Evolutionary conservation across 2,329 filamentous ascomycete genomes (phyloP), one percentile per base, ranked within the genome.

Genomic region (Trichoderma oligosporum): DNA sequence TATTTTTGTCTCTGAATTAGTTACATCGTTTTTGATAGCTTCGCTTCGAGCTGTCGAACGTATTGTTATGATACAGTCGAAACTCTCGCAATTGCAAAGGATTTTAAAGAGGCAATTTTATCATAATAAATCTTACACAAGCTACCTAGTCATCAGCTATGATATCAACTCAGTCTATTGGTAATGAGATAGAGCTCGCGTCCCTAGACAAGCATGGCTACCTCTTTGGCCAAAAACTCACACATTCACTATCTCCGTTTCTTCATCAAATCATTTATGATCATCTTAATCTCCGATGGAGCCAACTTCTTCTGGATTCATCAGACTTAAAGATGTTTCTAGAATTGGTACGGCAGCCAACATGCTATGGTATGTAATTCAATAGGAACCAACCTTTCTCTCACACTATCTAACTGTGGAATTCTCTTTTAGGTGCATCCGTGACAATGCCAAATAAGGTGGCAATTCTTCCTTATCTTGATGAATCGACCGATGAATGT

Each of bases 371-470:
- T 55, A 38, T 8, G 41, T 29, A 25, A 14, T n/a, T 25, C 11
- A n/a, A n/a, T n/a, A n/a, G n/a, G n/a, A n/a, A n/a, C 22, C 1
- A 7, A 24, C 1, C 3, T 7, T 6, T 18, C 2, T 41, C 14
- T 18, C 3, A 18, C 7, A 7, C 1, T 20, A 20, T 22, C 22
- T 46, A 46, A 55, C 16, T 5, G 4, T 31, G 6, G 3, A 1
- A 6, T 22, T 22, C 22, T 16, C 24, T 2, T 22, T 9, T n/a
- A 55, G 52, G 52, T 3, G 52, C 52, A 45, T 55, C 52, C 4
- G 52, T 55, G 8, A 55, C 52, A 24, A 55, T 55, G 52, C 52
- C 52, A 20, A 55, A 55, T 29, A 55, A 55, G 14, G 52, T 55
- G 16, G 52, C 52, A 4, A 55, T 55, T 9, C 33, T 55, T 4